Base-by-base conservation (phyloP, 164 flowering plant genomes). In the Vitis labrusca region DNA sequence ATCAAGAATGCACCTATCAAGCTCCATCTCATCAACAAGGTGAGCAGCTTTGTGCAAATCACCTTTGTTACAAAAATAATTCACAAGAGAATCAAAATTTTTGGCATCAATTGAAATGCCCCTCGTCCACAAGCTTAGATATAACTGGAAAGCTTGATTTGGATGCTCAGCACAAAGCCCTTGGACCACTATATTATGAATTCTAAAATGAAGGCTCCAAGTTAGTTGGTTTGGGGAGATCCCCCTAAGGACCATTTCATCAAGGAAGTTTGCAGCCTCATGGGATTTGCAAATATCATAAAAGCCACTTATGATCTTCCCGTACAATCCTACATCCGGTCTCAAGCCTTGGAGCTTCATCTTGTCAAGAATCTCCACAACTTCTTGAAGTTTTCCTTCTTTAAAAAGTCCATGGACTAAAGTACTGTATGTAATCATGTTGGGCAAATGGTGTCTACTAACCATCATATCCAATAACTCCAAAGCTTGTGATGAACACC, bases 341-440 rank as follows among this genome's bases (percentile, higher is more conserved):
- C 83, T 91, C 80, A 89, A 76, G 8, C 94, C 97, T 71, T 90
- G 94, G 75, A 95, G 85, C 83, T 89, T 95, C 96, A 95, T 93
- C 78, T 93, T 84, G 75, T 93, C 98, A 70, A 93, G 70, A 70
- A 91, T 73, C 78, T 88, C 87, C 67, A 85, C 60, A 15, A 90
- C 97, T 77, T 83, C 90, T 32, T 51, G 62, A 71, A 88, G 64
- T 58, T 84, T 93, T 62, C 84, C 77, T 77, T 93, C 97, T 71
- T 76, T 85, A 74, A 93, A 95, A 10, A 90, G 83, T 48, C 99
- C 99, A 79, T 79, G 49, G 54, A 93, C 76, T 69, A 91, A 65
- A 16, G 91, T 85, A 75, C 92, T 88, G 64, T 86, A 93, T 52
- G 90, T 90, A 47, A 89, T 71, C 74, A 57, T 80, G 76, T 92